These are phyloP conservation scores for Pythium myriotylum DNA, from an alignment of 352 stramenopile genomes.

Conservation along the genomic window DNA sequence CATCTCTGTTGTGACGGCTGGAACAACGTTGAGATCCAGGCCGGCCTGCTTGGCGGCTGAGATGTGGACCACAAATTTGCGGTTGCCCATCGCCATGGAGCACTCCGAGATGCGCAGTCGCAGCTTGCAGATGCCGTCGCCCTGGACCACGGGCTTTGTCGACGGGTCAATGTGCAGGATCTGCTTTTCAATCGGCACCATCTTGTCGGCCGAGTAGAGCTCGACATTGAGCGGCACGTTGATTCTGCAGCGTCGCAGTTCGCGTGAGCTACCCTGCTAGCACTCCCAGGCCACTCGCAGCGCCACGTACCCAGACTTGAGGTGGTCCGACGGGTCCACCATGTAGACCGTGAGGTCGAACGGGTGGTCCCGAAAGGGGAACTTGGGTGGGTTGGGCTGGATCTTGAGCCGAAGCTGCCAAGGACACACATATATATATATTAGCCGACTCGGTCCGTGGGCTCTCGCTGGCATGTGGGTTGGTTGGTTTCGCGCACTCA, in stretches of 20 bases:
- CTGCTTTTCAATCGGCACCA: slow-evolving; percentile 76
- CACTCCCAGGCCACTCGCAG: neutral
- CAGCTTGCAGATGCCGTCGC: slow-evolving; percentile 83
- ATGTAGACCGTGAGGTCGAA: slow-evolving; percentile 90
- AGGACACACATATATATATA: no score
- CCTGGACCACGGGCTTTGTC: slow-evolving; percentile 83
- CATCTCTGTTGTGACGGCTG: slow-evolving; percentile 76
- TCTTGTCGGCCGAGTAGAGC: slow-evolving; percentile 83
- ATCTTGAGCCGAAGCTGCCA: slow-evolving; percentile 79
- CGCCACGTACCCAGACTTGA: slow-evolving; percentile 66
- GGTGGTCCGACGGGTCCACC: slow-evolving; percentile 76
- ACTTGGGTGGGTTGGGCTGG: slow-evolving; percentile 81
- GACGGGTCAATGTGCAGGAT: slow-evolving; percentile 79
- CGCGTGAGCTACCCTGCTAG: slow-evolving; percentile 6
- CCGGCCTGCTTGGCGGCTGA: slow-evolving; percentile 54
- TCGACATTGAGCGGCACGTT: slow-evolving; percentile 82
- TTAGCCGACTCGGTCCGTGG: no score
- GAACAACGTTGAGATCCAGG: slow-evolving; percentile 58
- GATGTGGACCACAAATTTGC: slow-evolving; percentile 86
- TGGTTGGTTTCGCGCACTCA: no score
- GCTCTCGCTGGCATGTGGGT: no score
- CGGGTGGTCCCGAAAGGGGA: slow-evolving; percentile 83
- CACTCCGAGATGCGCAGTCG: slow-evolving; percentile 80
- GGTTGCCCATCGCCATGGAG: slow-evolving; percentile 85
- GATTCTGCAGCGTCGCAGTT: slow-evolving; percentile 34